Base-by-base conservation (phyloP, 139 green algal genomes). In the Dunaliella sp. region DNA sequence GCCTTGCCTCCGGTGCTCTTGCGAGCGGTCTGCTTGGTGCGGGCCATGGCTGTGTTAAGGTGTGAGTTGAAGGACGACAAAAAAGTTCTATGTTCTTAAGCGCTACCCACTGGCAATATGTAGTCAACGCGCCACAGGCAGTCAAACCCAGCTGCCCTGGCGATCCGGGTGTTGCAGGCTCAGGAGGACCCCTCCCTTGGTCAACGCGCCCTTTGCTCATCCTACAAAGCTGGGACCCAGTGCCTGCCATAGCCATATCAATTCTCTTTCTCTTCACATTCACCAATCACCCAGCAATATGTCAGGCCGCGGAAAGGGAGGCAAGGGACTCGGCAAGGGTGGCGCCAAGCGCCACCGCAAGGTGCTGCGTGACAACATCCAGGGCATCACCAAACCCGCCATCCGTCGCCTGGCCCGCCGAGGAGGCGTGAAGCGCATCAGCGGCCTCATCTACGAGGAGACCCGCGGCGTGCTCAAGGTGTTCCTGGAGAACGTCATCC, bases 401-500 rank as follows among this genome's bases (percentile, higher is more conserved):
- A 97, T 97, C 88, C 91, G 94, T 79, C 91, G 94, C 82, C 87
- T 96, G 82, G 93, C 92, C 83, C 92, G 93, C 77, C 90, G 92
- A 87, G 93, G 93, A 57, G 77, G 77, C 77, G 77, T 81, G 31
- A 81, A 81, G 77, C 77, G 77, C 78, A 97, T 97, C 91, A 94
- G 89, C 82, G 94, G 94, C 88, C 91, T 97, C 36, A 97, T 97
- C 89, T 96, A 97, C 84, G 94, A 98, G 93, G 95, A 97, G 92
- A 96, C 94, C 76, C 93, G 95, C 87, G 93, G 93, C 57, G 95
- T 97, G 36, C 93, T 98, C 84, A 97, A 98, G 93, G 83, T 87
- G 36, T 98, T 98, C 91, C 93, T 98, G 36, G 95, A 98, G 93
- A 97, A 97, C 89, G 95, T 98, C 36, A 95, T 97, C 90, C 92